phyloP scores from a whole-genome alignment of 805 yeast species.

The Kodamaea sagamina region DNA sequence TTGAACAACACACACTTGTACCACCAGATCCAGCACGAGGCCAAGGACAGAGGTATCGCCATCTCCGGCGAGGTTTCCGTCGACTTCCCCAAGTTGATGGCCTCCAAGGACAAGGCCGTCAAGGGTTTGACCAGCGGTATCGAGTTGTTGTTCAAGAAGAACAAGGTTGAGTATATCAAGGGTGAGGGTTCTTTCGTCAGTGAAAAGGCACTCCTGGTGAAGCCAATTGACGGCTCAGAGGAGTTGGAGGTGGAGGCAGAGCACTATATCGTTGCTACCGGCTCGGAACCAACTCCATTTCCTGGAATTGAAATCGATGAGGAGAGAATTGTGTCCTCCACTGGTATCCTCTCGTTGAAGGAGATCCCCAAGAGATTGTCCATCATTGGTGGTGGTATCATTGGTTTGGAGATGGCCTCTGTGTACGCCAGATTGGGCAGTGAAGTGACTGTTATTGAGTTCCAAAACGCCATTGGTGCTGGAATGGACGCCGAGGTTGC shows the following conservation, averaged over 20 bases:
- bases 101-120: slow-evolving; percentile 90
- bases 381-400: slow-evolving; percentile 98
- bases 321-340: slow-evolving; percentile 93
- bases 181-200: slow-evolving; percentile 88
- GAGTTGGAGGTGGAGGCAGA: slow-evolving; percentile 74
- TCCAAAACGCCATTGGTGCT: slow-evolving; percentile 89
- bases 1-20: slow-evolving; percentile 91
- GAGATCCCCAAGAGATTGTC: slow-evolving; percentile 92
- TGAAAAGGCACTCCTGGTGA: slow-evolving; percentile 75
- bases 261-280: slow-evolving; percentile 94
- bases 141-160: slow-evolving; percentile 92
- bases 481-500: slow-evolving; percentile 98
- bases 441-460: slow-evolving; percentile 93
- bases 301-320: slow-evolving; percentile 97
- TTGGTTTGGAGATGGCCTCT: slow-evolving; percentile 99
- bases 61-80: slow-evolving; percentile 70
- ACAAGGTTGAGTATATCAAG: slow-evolving; percentile 91
- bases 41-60: slow-evolving; percentile 87
- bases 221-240: slow-evolving; percentile 82
- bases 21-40: slow-evolving; percentile 85
- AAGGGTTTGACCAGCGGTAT: slow-evolving; percentile 89
- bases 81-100: slow-evolving; percentile 78
- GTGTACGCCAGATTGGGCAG: slow-evolving; percentile 95
- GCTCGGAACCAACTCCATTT: slow-evolving; percentile 98
- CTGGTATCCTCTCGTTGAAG: slow-evolving; percentile 82